Percentiles rank a stretch among this genome's conserved stretches.
phyloP scores from a whole-genome alignment of 2,329 filamentous ascomycete genomes.

The Emergomyces africanus region DNA sequence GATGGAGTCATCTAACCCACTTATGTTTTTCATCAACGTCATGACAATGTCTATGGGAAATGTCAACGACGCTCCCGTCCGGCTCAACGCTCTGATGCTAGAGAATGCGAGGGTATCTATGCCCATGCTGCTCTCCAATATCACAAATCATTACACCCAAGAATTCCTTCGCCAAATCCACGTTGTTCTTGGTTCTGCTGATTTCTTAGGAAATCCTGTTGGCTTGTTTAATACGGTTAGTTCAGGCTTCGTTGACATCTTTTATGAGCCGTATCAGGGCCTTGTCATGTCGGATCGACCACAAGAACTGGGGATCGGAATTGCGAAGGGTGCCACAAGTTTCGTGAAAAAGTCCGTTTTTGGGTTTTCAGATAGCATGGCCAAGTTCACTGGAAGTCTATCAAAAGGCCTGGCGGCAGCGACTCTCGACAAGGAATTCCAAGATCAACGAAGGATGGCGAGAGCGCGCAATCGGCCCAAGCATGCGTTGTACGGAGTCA shows the following conservation, averaged over 20 bases:
- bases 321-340: constrained; percentile 90
- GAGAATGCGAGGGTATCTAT: constrained; percentile 92
- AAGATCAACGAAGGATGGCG: constrained; percentile 88
- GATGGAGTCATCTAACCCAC: constrained; percentile 74
- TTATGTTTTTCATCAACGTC: constrained; percentile 98
- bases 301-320: constrained; percentile 86
- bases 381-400: constrained; percentile 93
- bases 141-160: constrained; percentile 92
- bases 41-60: constrained; percentile 99
- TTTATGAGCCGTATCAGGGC: constrained; percentile 98
- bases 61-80: constrained; percentile 92
- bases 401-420: constrained; percentile 93
- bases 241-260: constrained; percentile 93
- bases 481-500: constrained; percentile 92
- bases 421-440: constrained; percentile 96
- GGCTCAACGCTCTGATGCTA: constrained; percentile 83
- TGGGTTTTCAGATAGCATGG: constrained; percentile 92
- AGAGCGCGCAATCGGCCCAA: constrained; percentile 88
- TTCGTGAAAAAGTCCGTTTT: constrained; percentile 99
- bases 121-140: constrained; percentile 67
- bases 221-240: constrained; percentile 97
- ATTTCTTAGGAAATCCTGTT: constrained; percentile 95
- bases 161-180: constrained; percentile 93
- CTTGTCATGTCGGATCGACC: constrained; percentile 92
- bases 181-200: constrained; percentile 91